A percentile compares a stretch with the other conserved stretches of the same genome.
These are phyloP conservation scores for Meripilus lineatus DNA, from an alignment of 1,284 basidiomycete genomes.

Conservation along the genomic window DNA sequence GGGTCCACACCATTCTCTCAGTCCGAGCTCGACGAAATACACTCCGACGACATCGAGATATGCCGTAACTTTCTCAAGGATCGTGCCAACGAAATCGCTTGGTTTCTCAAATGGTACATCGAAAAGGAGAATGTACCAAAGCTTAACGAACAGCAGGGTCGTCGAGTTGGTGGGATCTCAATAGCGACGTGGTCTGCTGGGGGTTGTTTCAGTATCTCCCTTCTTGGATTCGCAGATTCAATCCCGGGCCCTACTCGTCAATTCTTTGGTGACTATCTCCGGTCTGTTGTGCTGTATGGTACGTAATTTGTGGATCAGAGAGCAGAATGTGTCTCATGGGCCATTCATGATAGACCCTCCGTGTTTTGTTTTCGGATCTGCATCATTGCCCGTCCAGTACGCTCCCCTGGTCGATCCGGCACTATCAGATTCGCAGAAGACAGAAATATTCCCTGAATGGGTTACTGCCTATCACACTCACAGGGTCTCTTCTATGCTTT, in stretches of 20 bases:
- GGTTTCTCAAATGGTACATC: slow-evolving; percentile 14
- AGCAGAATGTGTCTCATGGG: no score
- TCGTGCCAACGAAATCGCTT: slow-evolving; percentile 10
- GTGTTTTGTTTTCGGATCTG: no score
- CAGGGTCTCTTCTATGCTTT: no score
- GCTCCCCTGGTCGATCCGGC: slow-evolving; percentile 1
- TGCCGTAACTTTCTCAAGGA: slow-evolving; percentile 7
- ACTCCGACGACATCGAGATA: slow-evolving; percentile 8
- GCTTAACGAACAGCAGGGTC: neutral
- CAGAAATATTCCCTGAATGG: neutral
- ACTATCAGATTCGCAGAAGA: neutral
- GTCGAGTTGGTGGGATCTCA: slow-evolving; percentile 1
- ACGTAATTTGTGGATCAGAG: no score
- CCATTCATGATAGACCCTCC: no score
- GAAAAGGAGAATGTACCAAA: slow-evolving; percentile 10
- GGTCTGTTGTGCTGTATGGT: slow-evolving; percentile 2
- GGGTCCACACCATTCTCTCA: slow-evolving; percentile 13
- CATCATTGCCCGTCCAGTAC: neutral
- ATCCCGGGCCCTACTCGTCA: neutral
- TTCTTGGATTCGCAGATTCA: neutral
- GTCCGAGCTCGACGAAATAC: neutral
- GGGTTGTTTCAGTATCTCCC: neutral
- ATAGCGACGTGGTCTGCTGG: slow-evolving; percentile 5
- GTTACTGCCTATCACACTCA: neutral
- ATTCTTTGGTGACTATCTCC: neutral